Conservation (phyloP, 176 grass and related monocot species). For the Lolium rigidum region DNA sequence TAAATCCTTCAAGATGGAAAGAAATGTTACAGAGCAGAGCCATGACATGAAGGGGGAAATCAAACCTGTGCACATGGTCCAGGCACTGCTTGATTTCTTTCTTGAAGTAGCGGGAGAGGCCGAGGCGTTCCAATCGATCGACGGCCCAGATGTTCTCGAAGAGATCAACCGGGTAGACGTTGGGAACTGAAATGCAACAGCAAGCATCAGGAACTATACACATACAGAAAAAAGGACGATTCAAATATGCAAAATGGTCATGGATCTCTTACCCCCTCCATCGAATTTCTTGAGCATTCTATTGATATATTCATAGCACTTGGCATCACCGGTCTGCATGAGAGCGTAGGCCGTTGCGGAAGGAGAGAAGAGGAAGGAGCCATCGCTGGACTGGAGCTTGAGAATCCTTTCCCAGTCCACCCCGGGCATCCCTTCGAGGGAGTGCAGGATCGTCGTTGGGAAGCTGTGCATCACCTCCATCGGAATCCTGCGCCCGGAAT, state of each 20-base stretch:
- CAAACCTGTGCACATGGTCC: conserved; percentile 72
- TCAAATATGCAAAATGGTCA: too few species aligned
- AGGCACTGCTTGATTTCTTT: conserved; percentile 66
- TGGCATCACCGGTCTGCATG: conserved; percentile 70
- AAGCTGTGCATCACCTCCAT: conserved; percentile 77
- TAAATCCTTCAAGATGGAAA: too few species aligned
- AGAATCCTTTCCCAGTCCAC: conserved; percentile 77
- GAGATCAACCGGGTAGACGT: conserved; percentile 80
- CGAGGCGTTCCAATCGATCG: conserved; percentile 74
- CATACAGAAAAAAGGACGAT: too few species aligned
- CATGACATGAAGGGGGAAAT: background rate
- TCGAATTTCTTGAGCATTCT: conserved; percentile 56
- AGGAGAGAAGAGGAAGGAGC: conserved; percentile 82
- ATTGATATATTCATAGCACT: conserved; percentile 73
- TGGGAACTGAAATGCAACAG: conserved; percentile 56
- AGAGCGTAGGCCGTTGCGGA: conserved; percentile 80
- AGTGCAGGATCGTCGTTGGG: conserved; percentile 80
- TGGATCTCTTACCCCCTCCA: conserved; percentile 65
- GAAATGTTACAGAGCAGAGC: too few species aligned
- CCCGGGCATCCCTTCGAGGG: conserved; percentile 73
- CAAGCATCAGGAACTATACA: too few species aligned
- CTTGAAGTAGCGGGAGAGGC: conserved; percentile 64
- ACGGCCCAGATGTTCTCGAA: conserved; percentile 66
- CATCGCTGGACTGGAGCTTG: conserved; percentile 64
- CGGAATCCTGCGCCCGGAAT: conserved; percentile 56